Conservation (phyloP, 139 green algal genomes). For the Chlorella sp. region DNA sequence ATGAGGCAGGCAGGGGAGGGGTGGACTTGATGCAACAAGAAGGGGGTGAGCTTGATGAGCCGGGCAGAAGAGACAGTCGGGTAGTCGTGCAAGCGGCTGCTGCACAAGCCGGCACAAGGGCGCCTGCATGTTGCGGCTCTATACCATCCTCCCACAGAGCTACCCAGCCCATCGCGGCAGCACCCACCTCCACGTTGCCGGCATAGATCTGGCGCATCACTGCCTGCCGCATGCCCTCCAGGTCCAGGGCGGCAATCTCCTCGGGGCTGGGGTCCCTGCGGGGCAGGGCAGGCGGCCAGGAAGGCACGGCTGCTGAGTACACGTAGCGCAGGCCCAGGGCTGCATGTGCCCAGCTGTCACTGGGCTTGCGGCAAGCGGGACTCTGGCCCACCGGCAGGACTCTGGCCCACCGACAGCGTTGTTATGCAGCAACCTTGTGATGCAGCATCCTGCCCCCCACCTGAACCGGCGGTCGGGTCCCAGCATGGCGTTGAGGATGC, state of each 20-base stretch:
- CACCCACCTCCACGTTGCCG: constrained; percentile 70
- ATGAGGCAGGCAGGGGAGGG: neutral
- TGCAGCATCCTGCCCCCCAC: neutral
- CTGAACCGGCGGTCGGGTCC: constrained; percentile 7
- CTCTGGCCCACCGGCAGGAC: too few relatives aligned
- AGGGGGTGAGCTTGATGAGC: neutral
- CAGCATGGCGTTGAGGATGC: constrained; percentile 60
- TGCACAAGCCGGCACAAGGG: too few relatives aligned
- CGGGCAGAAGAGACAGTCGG: neutral
- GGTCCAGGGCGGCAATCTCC: constrained; percentile 85
- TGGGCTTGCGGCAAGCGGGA: too few relatives aligned
- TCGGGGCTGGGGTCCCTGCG: constrained; percentile 85
- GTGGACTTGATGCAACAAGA: neutral
- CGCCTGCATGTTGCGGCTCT: too few relatives aligned
- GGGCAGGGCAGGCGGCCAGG: neutral
- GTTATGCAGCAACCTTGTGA: too few relatives aligned
- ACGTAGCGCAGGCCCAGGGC: too few relatives aligned
- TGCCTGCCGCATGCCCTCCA: constrained; percentile 75
- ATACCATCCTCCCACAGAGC: neutral
- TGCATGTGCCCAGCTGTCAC: too few relatives aligned
- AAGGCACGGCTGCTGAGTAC: too few relatives aligned
- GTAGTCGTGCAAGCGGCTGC: too few relatives aligned
- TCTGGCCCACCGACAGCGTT: too few relatives aligned
- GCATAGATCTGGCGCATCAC: constrained; percentile 76
- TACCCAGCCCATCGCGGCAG: neutral